Evolutionary conservation across 805 yeast species (phyloP).

Genomic region (Cephaloascus fragrans): DNA sequence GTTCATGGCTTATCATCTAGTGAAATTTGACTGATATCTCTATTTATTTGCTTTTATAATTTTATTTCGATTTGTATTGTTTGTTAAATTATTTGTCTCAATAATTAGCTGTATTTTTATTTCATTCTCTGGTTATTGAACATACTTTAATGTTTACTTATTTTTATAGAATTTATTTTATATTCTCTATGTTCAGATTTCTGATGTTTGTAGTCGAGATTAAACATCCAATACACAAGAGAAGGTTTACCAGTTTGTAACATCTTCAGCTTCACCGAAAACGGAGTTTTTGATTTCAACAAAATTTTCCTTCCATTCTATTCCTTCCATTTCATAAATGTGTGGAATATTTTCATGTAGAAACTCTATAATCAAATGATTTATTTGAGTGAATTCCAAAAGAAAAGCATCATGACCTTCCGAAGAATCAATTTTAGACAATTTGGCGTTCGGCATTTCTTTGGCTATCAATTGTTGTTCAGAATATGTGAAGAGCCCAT

Average conservation of each 20-base stretch:
- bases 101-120: too few species aligned
- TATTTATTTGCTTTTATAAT: too few species aligned
- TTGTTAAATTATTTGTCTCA: too few species aligned
- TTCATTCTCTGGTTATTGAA: too few species aligned
- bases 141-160: too few species aligned
- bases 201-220: too few species aligned
- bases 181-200: too few species aligned
- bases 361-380: conserved; percentile 60
- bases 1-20: too few species aligned
- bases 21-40: too few species aligned
- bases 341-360: conserved; percentile 48
- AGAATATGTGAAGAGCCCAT: conserved; percentile 83
- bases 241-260: conserved; percentile 91
- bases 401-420: conserved; percentile 98
- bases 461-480: conserved; percentile 84
- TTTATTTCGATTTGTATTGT: too few species aligned
- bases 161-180: not conserved
- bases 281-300: conserved; percentile 47
- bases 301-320: conserved; percentile 31
- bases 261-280: conserved; percentile 92
- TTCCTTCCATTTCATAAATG: conserved; percentile 41
- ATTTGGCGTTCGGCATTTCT: conserved; percentile 55
- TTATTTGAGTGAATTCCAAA: conserved; percentile 78
- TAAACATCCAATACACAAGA: too few species aligned
- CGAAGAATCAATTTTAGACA: conserved; percentile 74